These are phyloP conservation scores for Tothia fuscella DNA, from an alignment of 2,329 filamentous ascomycete genomes.

Conservation along the genomic window DNA sequence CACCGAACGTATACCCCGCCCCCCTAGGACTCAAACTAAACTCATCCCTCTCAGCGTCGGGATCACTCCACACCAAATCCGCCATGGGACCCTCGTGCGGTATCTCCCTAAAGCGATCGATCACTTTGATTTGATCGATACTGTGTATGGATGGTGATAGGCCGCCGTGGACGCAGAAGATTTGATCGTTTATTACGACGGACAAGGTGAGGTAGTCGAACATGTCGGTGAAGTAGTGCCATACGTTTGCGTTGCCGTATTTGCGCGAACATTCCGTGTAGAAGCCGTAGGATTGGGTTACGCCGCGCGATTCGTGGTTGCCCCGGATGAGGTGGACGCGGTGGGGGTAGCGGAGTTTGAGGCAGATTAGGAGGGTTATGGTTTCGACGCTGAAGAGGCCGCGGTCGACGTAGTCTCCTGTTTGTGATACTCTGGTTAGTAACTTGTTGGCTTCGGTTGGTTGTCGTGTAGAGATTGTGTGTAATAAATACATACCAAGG, in stretches of 20 bases:
- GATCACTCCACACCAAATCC: constrained; percentile 97
- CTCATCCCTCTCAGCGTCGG: constrained; percentile 92
- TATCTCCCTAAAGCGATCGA: constrained; percentile 96
- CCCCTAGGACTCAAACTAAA: constrained; percentile 89
- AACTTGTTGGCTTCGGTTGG: constrained; percentile 8
- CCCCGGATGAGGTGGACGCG: constrained; percentile 93
- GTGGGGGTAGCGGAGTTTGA: constrained; percentile 92
- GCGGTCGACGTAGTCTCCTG: constrained; percentile 94
- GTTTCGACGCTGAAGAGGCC: constrained; percentile 98
- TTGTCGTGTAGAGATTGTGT: constrained; percentile 9
- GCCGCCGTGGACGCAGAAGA: constrained; percentile 96
- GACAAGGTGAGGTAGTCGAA: constrained; percentile 96
- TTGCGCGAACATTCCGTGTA: constrained; percentile 97
- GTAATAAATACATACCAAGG: constrained; percentile 49
- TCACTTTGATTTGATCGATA: constrained; percentile 99
- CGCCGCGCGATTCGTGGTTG: constrained; percentile 94
- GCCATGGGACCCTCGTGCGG: constrained; percentile 98
- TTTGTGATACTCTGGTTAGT: neutral
- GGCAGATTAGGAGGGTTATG: constrained; percentile 90
- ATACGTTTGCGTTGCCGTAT: constrained; percentile 96
- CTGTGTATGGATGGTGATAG: constrained; percentile 67
- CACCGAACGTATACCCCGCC: constrained; percentile 93
- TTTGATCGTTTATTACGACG: constrained; percentile 97
- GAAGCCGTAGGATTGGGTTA: constrained; percentile 97
- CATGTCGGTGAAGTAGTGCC: constrained; percentile 99